Conservation (phyloP, 1,284 basidiomycete species). For the Apiotrichum gracile region DNA sequence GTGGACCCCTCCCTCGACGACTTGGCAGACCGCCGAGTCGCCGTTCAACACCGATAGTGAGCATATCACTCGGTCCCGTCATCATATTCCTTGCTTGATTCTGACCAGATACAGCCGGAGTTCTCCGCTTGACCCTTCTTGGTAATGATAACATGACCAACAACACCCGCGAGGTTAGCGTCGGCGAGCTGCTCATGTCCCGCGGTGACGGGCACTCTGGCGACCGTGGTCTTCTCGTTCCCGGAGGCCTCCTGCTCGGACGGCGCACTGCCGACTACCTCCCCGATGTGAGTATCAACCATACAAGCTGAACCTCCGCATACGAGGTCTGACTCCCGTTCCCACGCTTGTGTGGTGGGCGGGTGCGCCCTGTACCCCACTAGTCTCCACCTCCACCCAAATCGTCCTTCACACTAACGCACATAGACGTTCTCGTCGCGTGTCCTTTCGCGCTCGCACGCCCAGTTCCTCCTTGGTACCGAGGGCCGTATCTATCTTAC, state of each 20-base stretch:
- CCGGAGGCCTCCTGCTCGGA: constrained; percentile 6
- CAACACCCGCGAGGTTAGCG: background rate
- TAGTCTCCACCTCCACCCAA: background rate
- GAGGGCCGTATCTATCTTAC: constrained; percentile 23
- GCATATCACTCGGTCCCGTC: background rate
- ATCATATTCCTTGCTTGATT: background rate
- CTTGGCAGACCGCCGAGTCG: background rate
- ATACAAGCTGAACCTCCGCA: no score
- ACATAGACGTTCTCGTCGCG: constrained; percentile 21
- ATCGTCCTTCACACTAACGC: background rate
- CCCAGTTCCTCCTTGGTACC: constrained; percentile 21
- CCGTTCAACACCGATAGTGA: background rate
- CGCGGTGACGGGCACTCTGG: no score
- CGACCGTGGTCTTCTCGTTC: background rate
- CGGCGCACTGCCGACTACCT: background rate
- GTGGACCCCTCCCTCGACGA: background rate
- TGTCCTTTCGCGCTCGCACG: constrained; percentile 31
- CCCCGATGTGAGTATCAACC: constrained; percentile 3
- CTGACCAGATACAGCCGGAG: background rate
- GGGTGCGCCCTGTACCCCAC: no score
- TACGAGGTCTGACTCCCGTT: no score
- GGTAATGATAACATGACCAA: background rate
- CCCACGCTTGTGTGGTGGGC: background rate
- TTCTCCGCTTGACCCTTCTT: background rate
- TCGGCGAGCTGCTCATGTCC: constrained; percentile 1